Base-by-base conservation (phyloP, 2,329 filamentous ascomycete genomes). In the Fusarium sp. region DNA sequence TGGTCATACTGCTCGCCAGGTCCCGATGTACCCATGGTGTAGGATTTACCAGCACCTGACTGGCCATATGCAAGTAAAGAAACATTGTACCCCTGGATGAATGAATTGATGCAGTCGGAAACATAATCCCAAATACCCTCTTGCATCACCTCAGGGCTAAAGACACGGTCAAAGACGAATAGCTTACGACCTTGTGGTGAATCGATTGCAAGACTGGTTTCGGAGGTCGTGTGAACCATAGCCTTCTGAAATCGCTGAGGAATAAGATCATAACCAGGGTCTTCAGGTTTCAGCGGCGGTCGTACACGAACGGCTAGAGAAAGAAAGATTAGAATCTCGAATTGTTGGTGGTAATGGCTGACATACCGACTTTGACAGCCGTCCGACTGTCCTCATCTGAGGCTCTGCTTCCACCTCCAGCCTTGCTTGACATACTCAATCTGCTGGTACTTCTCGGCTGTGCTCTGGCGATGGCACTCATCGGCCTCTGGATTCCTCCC, bases 11-110 rank as follows among this genome's bases (percentile, higher is more conserved):
- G 92, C 76, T 98, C 94, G 24, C 81, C 81, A 3, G 94, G 93
- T 7, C 94, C 94, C 1, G 95, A 94, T 0, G 96, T 99, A 61
- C 96, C 96, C 96, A 99, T 99, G 1, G 96, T 99, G 79, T 97
- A 98, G 5, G 95, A 98, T 83, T 99, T 99, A 74, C 96, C 96
- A 13, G 96, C 94, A 60, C 96, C 96, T 29, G 96, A 99, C 84
- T 99, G 96, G 72, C 96, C 96, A 77, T 99, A 99, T 49, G 96
- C 96, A 75, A 99, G 84, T 52, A 99, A 89, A 6, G 96, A 99
- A 62, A 99, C 96, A 88, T 99, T 99, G 87, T 98, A 99, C 58
- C 96, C 96, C 78, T 98, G 94, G 2, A 96, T 84, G 75, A 99
- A 99, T 4, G 94, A 93, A 74, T 86, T 89, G 73, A 98, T 92